Percentiles rank a stretch among this genome's conserved stretches.
Conservation (phyloP, 495 filamentous ascomycete genomes). For the Aspergillus bridgeri region DNA sequence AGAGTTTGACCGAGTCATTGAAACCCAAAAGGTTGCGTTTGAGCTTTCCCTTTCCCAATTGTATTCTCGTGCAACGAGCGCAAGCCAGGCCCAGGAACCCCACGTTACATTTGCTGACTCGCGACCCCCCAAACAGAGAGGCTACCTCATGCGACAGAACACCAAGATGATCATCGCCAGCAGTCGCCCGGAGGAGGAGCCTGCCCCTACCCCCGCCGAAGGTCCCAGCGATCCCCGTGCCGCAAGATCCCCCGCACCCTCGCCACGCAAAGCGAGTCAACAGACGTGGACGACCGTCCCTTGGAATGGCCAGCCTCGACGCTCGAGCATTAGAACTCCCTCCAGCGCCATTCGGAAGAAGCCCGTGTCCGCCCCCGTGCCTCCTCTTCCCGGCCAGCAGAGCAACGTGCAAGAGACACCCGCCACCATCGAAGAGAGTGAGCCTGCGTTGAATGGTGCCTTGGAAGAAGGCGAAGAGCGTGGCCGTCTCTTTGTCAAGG, state of each 20-base stretch:
- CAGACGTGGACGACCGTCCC: slow-evolving; percentile 95
- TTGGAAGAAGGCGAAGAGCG: slow-evolving; percentile 79
- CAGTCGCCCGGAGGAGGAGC: slow-evolving; percentile 56
- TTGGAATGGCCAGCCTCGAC: slow-evolving; percentile 78
- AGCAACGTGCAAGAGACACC: slow-evolving; percentile 66
- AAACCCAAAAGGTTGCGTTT: slow-evolving; percentile 92
- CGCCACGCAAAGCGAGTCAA: slow-evolving; percentile 69
- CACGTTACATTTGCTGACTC: slow-evolving; percentile 54
- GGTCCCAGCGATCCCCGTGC: slow-evolving; percentile 51
- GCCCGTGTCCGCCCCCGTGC: slow-evolving; percentile 58
- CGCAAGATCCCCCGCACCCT: slow-evolving; percentile 63
- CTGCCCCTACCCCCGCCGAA: slow-evolving; percentile 41
- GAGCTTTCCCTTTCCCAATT: slow-evolving; percentile 47
- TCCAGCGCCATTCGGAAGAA: slow-evolving; percentile 63
- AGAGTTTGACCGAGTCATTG: slow-evolving; percentile 94
- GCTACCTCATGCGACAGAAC: slow-evolving; percentile 97
- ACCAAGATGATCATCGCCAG: slow-evolving; percentile 92
- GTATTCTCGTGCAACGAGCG: slow-evolving; percentile 12
- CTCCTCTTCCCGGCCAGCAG: slow-evolving; percentile 84
- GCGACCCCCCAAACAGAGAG: slow-evolving; percentile 67
- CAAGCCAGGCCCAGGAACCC: slow-evolving; percentile 13
- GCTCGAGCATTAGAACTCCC: slow-evolving; percentile 60
- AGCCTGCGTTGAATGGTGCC: slow-evolving; percentile 49
- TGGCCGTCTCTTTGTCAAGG: slow-evolving; percentile 95
- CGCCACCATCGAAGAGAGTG: slow-evolving; percentile 59